Evolutionary conservation across 2,329 filamentous ascomycete species (phyloP).

Genomic region (Neurospora sp.): DNA sequence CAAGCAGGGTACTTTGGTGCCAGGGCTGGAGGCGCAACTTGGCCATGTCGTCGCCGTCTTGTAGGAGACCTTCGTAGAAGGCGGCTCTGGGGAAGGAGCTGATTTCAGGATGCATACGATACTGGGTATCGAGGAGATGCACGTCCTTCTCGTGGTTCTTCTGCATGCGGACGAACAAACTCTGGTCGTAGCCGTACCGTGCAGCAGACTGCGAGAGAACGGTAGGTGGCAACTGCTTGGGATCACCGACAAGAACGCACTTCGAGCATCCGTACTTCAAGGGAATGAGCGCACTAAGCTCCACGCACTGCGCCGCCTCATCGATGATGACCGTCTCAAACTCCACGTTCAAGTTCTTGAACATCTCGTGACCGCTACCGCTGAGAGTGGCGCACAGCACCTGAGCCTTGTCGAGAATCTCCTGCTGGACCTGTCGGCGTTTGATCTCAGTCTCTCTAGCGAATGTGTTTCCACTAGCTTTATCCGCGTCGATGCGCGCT

Average conservation of each 20-base stretch:
- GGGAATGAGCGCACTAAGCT: conserved; percentile 90
- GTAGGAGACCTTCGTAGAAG: conserved; percentile 83
- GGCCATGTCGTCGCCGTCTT: conserved; percentile 80
- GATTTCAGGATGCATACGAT: conserved; percentile 98
- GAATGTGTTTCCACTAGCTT: conserved; percentile 74
- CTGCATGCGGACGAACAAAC: conserved; percentile 97
- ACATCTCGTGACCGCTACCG: conserved; percentile 95
- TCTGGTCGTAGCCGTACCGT: conserved; percentile 91
- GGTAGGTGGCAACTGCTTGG: conserved; percentile 91
- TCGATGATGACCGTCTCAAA: conserved; percentile 99
- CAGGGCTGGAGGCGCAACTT: conserved; percentile 67
- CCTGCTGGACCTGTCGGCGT: conserved; percentile 75
- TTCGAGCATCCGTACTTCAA: conserved; percentile 96
- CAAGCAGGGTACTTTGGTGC: conserved; percentile 73
- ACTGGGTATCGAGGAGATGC: conserved; percentile 93
- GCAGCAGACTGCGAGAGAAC: conserved; percentile 91
- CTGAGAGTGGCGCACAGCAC: conserved; percentile 92
- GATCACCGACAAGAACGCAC: conserved; percentile 94
- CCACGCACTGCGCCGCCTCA: conserved; percentile 95
- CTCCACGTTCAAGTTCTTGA: conserved; percentile 86
- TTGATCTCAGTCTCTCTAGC: conserved; percentile 80
- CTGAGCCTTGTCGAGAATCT: conserved; percentile 82
- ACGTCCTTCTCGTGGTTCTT: conserved; percentile 79
- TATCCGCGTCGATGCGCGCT: conserved; percentile 74
- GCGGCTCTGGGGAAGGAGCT: conserved; percentile 80